phyloP scores from a whole-genome alignment of 768 basidiomycete genomes.

The Rhodotorula diobovata region DNA sequence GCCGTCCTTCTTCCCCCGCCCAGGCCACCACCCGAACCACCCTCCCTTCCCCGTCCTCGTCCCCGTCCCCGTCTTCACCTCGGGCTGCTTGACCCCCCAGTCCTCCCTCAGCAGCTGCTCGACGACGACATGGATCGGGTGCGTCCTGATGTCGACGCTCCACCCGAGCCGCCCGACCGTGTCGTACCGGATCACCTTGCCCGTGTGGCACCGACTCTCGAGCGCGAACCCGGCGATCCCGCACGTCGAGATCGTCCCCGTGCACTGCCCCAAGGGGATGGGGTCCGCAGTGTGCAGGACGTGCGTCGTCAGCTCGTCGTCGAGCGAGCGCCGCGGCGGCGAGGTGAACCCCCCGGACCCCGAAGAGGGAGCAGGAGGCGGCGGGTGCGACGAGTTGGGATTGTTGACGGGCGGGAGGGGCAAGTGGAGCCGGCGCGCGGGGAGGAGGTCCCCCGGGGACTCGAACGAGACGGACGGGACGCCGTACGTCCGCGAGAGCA shows the following conservation, averaged over 20 bases:
- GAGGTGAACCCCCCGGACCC: too few species aligned
- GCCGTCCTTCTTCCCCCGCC: constrained; percentile 10
- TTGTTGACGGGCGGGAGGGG: constrained; percentile 63
- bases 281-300: constrained; percentile 93
- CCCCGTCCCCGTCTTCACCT: background rate
- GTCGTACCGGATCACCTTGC: constrained; percentile 75
- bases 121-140: constrained; percentile 40
- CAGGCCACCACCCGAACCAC: constrained; percentile 34
- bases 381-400: background rate
- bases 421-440: constrained; percentile 75
- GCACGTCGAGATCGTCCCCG: constrained; percentile 69
- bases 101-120: constrained; percentile 39
- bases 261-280: constrained; percentile 77
- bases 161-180: constrained; percentile 75
- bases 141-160: constrained; percentile 66
- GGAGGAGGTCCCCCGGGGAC: constrained; percentile 76
- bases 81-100: constrained; percentile 28
- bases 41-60: background rate
- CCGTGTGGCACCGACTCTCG: constrained; percentile 82
- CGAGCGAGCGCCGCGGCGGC: constrained; percentile 1
- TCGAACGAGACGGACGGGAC: constrained; percentile 86
- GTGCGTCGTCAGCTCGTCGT: constrained; percentile 55
- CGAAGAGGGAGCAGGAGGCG: too few species aligned
- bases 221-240: constrained; percentile 79
- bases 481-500: constrained; percentile 87